Base-by-base conservation (phyloP, 106 monocot species). In the Acorus gramineus region DNA sequence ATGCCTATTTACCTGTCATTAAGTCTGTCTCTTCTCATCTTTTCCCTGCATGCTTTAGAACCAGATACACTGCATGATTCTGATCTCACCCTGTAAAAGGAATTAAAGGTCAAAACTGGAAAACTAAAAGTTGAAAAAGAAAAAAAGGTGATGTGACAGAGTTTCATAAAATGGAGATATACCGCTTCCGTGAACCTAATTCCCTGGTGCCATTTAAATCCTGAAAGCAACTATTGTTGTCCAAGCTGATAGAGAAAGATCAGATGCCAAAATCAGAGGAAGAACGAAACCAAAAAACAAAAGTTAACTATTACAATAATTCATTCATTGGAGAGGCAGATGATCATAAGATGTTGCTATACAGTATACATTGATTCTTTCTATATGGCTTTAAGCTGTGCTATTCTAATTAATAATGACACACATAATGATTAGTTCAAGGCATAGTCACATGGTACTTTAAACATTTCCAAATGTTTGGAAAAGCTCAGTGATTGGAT, bases 11-110 rank as follows among this genome's bases (percentile, higher is more conserved):
- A 85, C 89, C 74, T 89, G 56, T 89, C 89, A 77, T 89, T 89
- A 74, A 89, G 62, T 58, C 54, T 89, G 47, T 89, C 89, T 61
- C 89, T 85, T 72, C 85, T 82, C 77, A 85, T 75, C 66, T 89
- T 89, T 75, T 89, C 89, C 75, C 85, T 77, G 66, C 82, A 89
- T 66, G 89, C 89, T 70, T 89, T 89, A 5, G 89, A 82, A 49
- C 77, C 69, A 6, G 77, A 73, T n/a, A 5, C 52, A 59, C 62
- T 55, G 49, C 62, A 55, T 7, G 85, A 75, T 59, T 85, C 85
- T 69, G 76, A 52, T 49, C 85, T 85, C 10, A 14, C 69, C 68
- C 89, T 89, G 72, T 60, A 54, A 73, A 51, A 43, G 44, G 51
- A 46, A 49, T 7, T 3, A 47, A n/a, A 28, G 28, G 28, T 28